phyloP scores from a whole-genome alignment of 2,329 filamentous ascomycete species.

The Golovinomyces cichoracearum region DNA sequence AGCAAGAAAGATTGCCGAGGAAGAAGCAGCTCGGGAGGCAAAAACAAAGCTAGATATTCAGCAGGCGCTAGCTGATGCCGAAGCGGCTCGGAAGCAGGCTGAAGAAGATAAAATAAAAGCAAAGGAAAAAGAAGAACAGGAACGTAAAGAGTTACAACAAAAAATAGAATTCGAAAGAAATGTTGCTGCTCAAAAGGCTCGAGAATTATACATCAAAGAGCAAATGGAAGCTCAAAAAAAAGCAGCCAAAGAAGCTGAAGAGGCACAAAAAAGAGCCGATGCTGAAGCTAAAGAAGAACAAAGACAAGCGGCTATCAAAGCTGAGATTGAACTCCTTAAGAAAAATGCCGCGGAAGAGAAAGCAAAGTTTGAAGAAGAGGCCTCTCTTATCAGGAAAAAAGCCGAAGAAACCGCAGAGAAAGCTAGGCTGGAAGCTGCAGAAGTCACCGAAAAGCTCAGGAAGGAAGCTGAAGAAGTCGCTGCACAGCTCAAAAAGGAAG shows the following conservation, averaged over 20 bases:
- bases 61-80: slow-evolving; percentile 6
- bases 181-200: slow-evolving; percentile 5
- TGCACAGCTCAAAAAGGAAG: slow-evolving; percentile 17
- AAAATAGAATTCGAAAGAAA: slow-evolving; percentile 5
- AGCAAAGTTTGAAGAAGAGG: slow-evolving; percentile 11
- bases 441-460: slow-evolving; percentile 9
- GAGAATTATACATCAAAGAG: slow-evolving; percentile 5
- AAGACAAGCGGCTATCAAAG: slow-evolving; percentile 17
- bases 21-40: slow-evolving; percentile 9
- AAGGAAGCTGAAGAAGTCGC: slow-evolving; percentile 15
- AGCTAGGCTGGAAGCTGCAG: slow-evolving; percentile 5
- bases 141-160: slow-evolving; percentile 7
- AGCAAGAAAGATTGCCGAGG: slow-evolving; percentile 4
- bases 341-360: slow-evolving; percentile 14
- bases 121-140: slow-evolving; percentile 6
- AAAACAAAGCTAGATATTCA: slow-evolving; percentile 11
- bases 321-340: slow-evolving; percentile 16
- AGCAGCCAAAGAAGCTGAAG: background rate
- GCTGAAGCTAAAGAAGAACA: slow-evolving; percentile 23
- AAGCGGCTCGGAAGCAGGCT: slow-evolving; percentile 13
- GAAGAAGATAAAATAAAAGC: slow-evolving; percentile 11
- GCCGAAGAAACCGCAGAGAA: slow-evolving; percentile 7
- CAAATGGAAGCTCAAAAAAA: slow-evolving; percentile 3
- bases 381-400: slow-evolving; percentile 4
- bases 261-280: slow-evolving; percentile 6